Evolutionary conservation across 805 yeast genomes (phyloP).

Genomic region (Maudiozyma bulderi): DNA sequence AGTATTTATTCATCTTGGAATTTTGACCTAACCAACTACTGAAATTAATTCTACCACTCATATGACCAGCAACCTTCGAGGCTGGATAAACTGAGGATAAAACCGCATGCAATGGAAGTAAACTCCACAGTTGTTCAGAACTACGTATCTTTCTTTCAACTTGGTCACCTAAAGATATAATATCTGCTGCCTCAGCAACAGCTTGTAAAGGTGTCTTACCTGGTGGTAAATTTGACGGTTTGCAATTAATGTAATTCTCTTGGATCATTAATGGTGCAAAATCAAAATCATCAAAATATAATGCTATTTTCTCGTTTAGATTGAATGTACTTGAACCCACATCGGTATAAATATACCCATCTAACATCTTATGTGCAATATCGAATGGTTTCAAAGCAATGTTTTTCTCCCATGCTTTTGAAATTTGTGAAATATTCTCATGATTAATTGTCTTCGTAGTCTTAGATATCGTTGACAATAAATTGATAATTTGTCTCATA

Average conservation of each 20-base stretch:
- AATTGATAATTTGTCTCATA: constrained; percentile 86
- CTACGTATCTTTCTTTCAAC: constrained; percentile 78
- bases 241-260: constrained; percentile 73
- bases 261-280: constrained; percentile 93
- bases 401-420: constrained; percentile 78
- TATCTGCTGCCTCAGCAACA: constrained; percentile 73
- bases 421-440: constrained; percentile 51
- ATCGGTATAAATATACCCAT: constrained; percentile 47
- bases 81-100: constrained; percentile 79
- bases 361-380: constrained; percentile 59
- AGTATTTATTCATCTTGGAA: constrained; percentile 71
- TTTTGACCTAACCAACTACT: constrained; percentile 86
- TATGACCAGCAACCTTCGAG: constrained; percentile 60
- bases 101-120: constrained; percentile 84
- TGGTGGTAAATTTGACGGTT: constrained; percentile 40
- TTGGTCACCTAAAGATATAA: constrained; percentile 75
- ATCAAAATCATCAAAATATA: constrained; percentile 90
- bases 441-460: constrained; percentile 52
- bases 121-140: constrained; percentile 88
- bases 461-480: constrained; percentile 73
- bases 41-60: constrained; percentile 63
- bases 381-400: constrained; percentile 89
- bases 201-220: constrained; percentile 48
- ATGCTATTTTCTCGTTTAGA: constrained; percentile 72
- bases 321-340: constrained; percentile 38